A percentile compares a stretch with the other conserved stretches of the same genome.
phyloP scores from a whole-genome alignment of 331 rosid genomes.

The Quercus lobata region DNA sequence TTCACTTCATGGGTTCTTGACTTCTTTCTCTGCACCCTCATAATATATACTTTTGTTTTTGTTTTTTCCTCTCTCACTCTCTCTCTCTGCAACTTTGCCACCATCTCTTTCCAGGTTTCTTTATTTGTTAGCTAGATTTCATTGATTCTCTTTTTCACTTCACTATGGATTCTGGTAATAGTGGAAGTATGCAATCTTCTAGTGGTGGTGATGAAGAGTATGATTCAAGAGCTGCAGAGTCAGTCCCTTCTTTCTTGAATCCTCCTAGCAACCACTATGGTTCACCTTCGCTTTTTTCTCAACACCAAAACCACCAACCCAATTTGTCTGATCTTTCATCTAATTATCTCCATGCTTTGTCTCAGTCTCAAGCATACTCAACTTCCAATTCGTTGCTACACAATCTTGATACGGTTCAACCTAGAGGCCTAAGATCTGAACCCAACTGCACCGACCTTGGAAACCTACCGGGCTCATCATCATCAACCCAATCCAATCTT shows the following conservation, averaged over 20 bases:
- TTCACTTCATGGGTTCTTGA: constrained; percentile 14
- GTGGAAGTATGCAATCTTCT: constrained; percentile 82
- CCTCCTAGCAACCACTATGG: constrained; percentile 20
- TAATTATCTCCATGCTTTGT: constrained; percentile 30
- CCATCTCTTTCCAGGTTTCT: constrained; percentile 13
- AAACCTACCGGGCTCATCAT: constrained; percentile 18
- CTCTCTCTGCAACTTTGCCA: background rate
- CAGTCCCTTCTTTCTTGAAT: constrained; percentile 37
- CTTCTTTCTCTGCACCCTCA: background rate
- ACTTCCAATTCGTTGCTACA: constrained; percentile 39
- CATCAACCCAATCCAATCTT: constrained; percentile 26
- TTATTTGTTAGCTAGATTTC: background rate
- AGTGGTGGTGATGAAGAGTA: constrained; percentile 82
- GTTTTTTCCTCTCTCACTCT: too few relatives aligned
- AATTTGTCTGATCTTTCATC: constrained; percentile 50
- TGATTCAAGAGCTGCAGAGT: constrained; percentile 47
- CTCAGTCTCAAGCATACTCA: constrained; percentile 39
- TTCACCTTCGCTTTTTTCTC: constrained; percentile 29
- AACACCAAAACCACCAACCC: constrained; percentile 36
- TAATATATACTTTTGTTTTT: background rate
- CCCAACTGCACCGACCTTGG: constrained; percentile 26
- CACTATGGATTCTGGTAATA: constrained; percentile 80
- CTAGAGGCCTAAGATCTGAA: constrained; percentile 35
- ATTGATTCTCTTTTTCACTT: background rate
- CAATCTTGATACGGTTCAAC: constrained; percentile 22